Conservation (phyloP, 768 basidiomycete genomes). For the Tricholoma matsutake region DNA sequence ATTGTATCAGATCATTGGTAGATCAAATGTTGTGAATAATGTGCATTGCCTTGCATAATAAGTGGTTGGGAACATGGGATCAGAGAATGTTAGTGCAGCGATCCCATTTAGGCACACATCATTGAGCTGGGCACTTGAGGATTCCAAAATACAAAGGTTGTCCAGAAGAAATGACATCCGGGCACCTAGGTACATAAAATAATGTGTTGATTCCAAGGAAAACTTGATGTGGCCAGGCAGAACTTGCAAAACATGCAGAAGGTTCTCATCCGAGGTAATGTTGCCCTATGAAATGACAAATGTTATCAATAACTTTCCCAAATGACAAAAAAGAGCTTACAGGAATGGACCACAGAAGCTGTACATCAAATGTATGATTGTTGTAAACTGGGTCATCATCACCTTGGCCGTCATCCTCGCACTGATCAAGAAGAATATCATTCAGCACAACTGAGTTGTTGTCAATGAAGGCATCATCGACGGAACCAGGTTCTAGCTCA, state of each 20-base stretch:
- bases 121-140: not conserved
- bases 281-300: too few relatives aligned
- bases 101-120: not conserved
- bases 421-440: not conserved
- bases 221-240: not conserved
- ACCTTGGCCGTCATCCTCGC: not conserved
- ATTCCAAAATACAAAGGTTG: not conserved
- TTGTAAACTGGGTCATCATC: not conserved
- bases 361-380: not conserved
- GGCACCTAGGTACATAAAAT: too few relatives aligned
- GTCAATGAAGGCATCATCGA: too few relatives aligned
- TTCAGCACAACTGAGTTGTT: too few relatives aligned
- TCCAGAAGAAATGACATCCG: not conserved
- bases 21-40: not conserved
- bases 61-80: too few relatives aligned
- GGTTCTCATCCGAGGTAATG: too few relatives aligned
- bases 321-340: not conserved
- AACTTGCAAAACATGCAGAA: too few relatives aligned
- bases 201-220: too few relatives aligned
- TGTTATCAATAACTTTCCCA: not conserved
- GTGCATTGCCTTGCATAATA: slow-evolving; percentile 4
- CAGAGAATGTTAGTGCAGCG: too few relatives aligned
- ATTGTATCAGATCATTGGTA: slow-evolving; percentile 1
- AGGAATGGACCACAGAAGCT: not conserved
- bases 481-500: too few relatives aligned